These are phyloP conservation scores for Aspergillus diversus DNA, from an alignment of 495 filamentous ascomycete genomes.

Conservation along the genomic window DNA sequence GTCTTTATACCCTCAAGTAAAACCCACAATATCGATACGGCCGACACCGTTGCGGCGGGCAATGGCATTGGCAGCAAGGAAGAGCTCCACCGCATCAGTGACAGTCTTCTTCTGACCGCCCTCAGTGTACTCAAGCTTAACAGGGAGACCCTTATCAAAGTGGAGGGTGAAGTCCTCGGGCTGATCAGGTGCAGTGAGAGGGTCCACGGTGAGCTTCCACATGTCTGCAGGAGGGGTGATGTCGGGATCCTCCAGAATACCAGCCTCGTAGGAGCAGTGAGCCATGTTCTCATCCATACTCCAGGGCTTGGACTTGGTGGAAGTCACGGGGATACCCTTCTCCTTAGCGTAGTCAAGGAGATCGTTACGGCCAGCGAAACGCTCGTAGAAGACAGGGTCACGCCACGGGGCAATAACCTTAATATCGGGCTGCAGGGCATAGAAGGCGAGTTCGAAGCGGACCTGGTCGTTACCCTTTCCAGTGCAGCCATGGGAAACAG, in stretches of 20 bases:
- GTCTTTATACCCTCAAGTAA: neutral
- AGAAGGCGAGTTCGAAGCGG: constrained; percentile 81
- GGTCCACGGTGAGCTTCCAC: constrained; percentile 83
- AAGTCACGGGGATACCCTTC: constrained; percentile 81
- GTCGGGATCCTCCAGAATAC: constrained; percentile 59
- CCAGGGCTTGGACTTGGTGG: constrained; percentile 82
- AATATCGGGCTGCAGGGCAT: constrained; percentile 73
- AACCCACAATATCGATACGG: constrained; percentile 75
- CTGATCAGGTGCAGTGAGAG: constrained; percentile 72
- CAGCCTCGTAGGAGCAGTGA: constrained; percentile 90
- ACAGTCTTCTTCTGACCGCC: constrained; percentile 17
- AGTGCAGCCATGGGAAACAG: constrained; percentile 79
- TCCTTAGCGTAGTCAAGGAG: constrained; percentile 83
- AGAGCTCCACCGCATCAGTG: constrained; percentile 69
- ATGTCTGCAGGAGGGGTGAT: constrained; percentile 72
- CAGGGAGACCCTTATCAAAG: constrained; percentile 86
- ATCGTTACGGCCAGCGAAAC: constrained; percentile 82
- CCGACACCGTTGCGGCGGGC: constrained; percentile 78
- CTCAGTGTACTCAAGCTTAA: constrained; percentile 70
- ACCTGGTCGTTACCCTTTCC: constrained; percentile 90
- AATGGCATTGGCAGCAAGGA: constrained; percentile 78
- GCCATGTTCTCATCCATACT: constrained; percentile 70
- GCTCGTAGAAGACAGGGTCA: constrained; percentile 78
- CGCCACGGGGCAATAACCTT: constrained; percentile 92
- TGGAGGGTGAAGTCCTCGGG: constrained; percentile 75